phyloP scores from a whole-genome alignment of 805 yeast genomes.

The Lachancea sp. region DNA sequence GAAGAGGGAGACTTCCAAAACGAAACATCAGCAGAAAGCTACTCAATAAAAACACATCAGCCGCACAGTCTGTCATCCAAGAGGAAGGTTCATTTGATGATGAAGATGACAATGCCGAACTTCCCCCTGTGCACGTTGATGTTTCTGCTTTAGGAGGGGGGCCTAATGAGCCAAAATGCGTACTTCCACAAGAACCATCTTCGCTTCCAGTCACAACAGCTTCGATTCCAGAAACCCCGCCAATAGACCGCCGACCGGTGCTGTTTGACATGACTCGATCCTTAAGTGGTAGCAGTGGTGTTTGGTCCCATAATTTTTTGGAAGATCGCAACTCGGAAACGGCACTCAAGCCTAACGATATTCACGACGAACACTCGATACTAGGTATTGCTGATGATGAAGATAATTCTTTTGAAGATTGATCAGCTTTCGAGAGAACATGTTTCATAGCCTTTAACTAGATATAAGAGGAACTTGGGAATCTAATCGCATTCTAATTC shows the following conservation, averaged over 20 bases:
- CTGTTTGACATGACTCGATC: slow-evolving; percentile 7
- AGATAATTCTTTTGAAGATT: slow-evolving; percentile 17
- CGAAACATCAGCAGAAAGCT: slow-evolving; percentile 21
- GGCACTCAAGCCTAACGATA: background rate
- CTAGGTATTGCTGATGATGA: slow-evolving; percentile 25
- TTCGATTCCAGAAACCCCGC: background rate
- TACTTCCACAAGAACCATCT: slow-evolving; percentile 3
- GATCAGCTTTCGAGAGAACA: background rate
- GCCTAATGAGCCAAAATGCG: background rate
- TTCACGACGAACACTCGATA: slow-evolving; percentile 17
- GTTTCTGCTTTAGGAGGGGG: background rate
- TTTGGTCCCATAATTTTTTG: slow-evolving; percentile 15
- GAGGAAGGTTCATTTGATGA: slow-evolving; percentile 27
- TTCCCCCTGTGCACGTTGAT: background rate
- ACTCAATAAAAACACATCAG: slow-evolving; percentile 14
- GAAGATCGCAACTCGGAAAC: slow-evolving; percentile 2
- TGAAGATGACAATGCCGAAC: slow-evolving; percentile 14
- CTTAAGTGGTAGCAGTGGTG: slow-evolving; percentile 19
- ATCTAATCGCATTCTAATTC: background rate
- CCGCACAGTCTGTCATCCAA: slow-evolving; percentile 26
- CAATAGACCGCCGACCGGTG: slow-evolving; percentile 5
- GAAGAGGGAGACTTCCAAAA: slow-evolving; percentile 7
- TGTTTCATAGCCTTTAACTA: too few relatives aligned
- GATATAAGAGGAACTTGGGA: background rate
- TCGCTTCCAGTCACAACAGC: slow-evolving; percentile 6